Evolutionary conservation across 371 early-diverging fungal species (phyloP).

Genomic region (Saksenaea vasiformis): DNA sequence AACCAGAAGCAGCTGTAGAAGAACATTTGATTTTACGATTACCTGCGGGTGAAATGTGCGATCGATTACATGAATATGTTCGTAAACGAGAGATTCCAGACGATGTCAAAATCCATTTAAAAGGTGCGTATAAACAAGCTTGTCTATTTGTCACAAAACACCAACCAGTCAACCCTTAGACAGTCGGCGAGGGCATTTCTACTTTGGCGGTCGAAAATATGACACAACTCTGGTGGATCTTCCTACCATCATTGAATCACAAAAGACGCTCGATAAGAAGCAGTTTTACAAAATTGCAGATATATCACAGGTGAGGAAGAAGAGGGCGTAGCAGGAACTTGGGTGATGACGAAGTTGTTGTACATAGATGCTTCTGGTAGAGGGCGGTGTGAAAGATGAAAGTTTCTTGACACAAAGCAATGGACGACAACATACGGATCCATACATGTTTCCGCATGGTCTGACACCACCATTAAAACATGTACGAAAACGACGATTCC

Average conservation of each 20-base stretch:
- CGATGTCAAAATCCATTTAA: conserved; percentile 62
- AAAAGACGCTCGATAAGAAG: conserved; percentile 93
- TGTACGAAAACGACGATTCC: conserved; percentile 85
- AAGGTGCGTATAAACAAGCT: conserved; percentile 39
- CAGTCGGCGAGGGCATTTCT: conserved; percentile 70
- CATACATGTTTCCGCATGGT: conserved; percentile 83
- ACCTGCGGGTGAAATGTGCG: conserved; percentile 63
- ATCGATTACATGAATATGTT: conserved; percentile 68
- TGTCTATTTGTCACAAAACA: neutral
- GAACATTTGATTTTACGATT: conserved; percentile 85
- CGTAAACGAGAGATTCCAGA: conserved; percentile 70
- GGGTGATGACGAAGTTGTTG: neutral
- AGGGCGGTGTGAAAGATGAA: conserved; percentile 38
- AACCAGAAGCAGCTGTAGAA: conserved; percentile 66
- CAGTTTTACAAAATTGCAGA: conserved; percentile 98
- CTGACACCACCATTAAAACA: conserved; percentile 90
- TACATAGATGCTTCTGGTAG: conserved; percentile 64
- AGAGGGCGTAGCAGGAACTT: neutral
- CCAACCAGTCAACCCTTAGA: conserved; percentile 43
- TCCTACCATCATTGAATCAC: conserved; percentile 96
- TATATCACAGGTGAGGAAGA: conserved; percentile 77
- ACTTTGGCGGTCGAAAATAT: conserved; percentile 61
- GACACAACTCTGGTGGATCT: conserved; percentile 83
- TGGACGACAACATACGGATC: conserved; percentile 38
- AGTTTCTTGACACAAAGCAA: conserved; percentile 28